Conservation (phyloP, 208 protist species). For the Trichomonas vaginalis region DNA sequence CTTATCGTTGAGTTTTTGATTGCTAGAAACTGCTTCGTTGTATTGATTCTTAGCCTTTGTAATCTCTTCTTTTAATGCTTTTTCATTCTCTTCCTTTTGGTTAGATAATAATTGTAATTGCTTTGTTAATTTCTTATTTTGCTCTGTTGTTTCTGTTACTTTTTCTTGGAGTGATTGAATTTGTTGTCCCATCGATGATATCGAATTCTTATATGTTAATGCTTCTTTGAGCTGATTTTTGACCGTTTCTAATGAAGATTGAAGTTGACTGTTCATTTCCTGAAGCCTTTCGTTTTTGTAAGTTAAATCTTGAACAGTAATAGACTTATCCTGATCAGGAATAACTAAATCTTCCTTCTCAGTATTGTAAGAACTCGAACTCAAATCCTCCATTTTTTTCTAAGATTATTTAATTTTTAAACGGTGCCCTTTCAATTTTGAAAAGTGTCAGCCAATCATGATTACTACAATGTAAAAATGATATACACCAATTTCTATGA, state of each 20-base stretch:
- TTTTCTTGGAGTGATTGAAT: neutral
- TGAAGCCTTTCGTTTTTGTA: neutral
- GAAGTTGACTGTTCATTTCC: neutral
- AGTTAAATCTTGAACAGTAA: neutral
- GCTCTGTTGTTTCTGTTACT: neutral
- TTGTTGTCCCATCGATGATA: neutral
- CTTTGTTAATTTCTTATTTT: neutral
- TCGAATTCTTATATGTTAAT: neutral
- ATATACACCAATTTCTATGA: no score
- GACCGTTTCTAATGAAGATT: neutral
- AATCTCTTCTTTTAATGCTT: neutral
- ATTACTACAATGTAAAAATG: no score
- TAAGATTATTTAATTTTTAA: no score
- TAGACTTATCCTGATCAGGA: neutral
- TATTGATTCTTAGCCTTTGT: neutral
- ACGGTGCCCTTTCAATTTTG: no score
- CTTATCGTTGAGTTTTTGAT: neutral
- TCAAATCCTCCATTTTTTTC: neutral
- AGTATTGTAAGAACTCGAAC: neutral
- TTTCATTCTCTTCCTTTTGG: neutral
- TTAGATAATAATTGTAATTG: neutral
- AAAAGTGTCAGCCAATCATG: no score
- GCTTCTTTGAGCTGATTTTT: neutral
- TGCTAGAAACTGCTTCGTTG: neutral
- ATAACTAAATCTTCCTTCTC: neutral